Percentiles rank a stretch among this genome's conserved stretches.
Conservation (phyloP, 352 stramenopile genomes). For the Globisporangium cederbergense region DNA sequence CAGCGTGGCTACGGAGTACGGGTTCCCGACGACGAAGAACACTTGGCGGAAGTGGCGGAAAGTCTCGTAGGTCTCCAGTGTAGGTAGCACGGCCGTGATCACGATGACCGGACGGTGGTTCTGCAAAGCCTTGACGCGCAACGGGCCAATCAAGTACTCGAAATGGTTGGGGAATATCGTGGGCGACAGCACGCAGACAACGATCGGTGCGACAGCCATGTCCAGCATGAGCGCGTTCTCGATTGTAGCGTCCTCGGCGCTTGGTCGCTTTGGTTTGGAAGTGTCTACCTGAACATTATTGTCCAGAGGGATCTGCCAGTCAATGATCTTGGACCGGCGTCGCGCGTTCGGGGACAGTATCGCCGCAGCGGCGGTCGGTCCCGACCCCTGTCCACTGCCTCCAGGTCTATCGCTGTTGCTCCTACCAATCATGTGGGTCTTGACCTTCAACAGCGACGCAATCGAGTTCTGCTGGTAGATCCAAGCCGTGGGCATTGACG, state of each 20-base stretch:
- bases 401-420: neutral
- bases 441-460: slow-evolving; percentile 5
- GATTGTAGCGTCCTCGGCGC: slow-evolving; percentile 48
- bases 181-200: slow-evolving; percentile 62
- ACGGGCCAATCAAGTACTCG: slow-evolving; percentile 72
- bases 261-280: slow-evolving; percentile 15
- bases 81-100: slow-evolving; percentile 48
- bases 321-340: slow-evolving; percentile 30
- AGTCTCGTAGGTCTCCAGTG: slow-evolving; percentile 53
- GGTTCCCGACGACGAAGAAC: slow-evolving; percentile 67
- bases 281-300: slow-evolving; percentile 2
- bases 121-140: slow-evolving; percentile 66
- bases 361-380: neutral
- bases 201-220: slow-evolving; percentile 53
- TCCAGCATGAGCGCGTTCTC: slow-evolving; percentile 46
- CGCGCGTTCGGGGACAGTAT: slow-evolving; percentile 4
- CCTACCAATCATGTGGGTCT: slow-evolving; percentile 15
- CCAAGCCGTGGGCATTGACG: slow-evolving; percentile 23
- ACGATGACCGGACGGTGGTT: slow-evolving; percentile 73
- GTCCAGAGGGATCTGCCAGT: slow-evolving; percentile 25
- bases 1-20: slow-evolving; percentile 54
- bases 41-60: slow-evolving; percentile 74
- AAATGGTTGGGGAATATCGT: slow-evolving; percentile 66
- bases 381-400: neutral
- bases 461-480: slow-evolving; percentile 17